phyloP scores from a whole-genome alignment of 306 rosid species.

The Vigna hirtella region DNA sequence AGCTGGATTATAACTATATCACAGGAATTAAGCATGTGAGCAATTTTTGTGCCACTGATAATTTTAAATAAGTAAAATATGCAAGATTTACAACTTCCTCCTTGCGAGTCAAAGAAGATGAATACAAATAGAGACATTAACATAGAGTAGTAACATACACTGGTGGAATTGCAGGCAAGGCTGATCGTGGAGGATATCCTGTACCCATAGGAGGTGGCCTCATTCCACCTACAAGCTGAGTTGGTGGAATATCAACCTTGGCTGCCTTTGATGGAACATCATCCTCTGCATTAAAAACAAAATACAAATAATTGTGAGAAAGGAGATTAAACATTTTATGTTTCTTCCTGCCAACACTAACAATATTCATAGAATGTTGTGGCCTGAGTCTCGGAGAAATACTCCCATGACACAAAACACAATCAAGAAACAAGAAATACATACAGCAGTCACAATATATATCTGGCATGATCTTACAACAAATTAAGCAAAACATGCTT shows the following conservation, averaged over 20 bases:
- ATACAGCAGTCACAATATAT: neutral
- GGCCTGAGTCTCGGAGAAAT: neutral
- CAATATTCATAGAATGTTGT: neutral
- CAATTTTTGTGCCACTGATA: neutral
- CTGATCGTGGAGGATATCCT: conserved; percentile 76
- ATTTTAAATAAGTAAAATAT: conserved; percentile 8
- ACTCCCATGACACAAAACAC: neutral
- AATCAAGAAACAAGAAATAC: conserved; percentile 9
- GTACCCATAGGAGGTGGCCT: conserved; percentile 77
- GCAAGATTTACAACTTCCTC: conserved; percentile 23
- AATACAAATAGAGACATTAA: conserved; percentile 12
- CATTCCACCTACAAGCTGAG: conserved; percentile 66
- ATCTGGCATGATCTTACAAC: neutral
- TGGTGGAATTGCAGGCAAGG: conserved; percentile 68
- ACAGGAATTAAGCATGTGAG: neutral
- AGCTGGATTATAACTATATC: conserved; percentile 73
- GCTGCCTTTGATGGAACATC: conserved; percentile 76
- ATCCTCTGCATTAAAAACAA: conserved; percentile 62
- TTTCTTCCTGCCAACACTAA: neutral
- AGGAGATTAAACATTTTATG: conserved; percentile 23
- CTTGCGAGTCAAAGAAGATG: neutral
- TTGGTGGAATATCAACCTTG: conserved; percentile 74
- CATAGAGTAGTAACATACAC: conserved; percentile 60
- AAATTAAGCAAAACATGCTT: neutral
- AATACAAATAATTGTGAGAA: conserved; percentile 32